A percentile compares a stretch with the other conserved stretches of the same genome.
These are phyloP conservation scores for Phanerodontia chrysosporium DNA, from an alignment of 768 basidiomycete species.

Conservation along the genomic window DNA sequence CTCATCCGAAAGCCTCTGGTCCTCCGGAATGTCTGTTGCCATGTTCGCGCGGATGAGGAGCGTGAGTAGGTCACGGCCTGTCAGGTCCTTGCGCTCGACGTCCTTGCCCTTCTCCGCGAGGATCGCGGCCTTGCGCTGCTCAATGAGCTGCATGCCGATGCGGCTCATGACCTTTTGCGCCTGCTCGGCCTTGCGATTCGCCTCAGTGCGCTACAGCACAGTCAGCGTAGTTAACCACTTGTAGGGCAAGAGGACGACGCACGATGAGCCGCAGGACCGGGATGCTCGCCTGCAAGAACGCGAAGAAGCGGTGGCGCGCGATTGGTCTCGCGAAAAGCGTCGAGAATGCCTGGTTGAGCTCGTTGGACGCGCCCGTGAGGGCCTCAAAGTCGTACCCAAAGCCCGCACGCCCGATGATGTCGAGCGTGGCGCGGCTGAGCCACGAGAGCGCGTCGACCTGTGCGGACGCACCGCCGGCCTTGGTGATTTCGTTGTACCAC, in stretches of 20 bases:
- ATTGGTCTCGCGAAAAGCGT: constrained; percentile 16
- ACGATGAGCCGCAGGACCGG: constrained; percentile 23
- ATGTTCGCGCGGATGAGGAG: constrained; percentile 62
- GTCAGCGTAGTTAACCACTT: not conserved
- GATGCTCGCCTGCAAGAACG: constrained; percentile 16
- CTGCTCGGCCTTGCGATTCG: not conserved
- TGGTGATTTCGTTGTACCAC: constrained; percentile 24
- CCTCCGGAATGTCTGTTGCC: constrained; percentile 51
- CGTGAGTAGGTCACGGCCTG: constrained; percentile 53
- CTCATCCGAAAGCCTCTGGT: constrained; percentile 53
- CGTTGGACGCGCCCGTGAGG: constrained; percentile 22
- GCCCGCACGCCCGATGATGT: constrained; percentile 16
- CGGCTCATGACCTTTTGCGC: constrained; percentile 21
- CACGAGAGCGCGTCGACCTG: constrained; percentile 31
- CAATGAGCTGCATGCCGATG: constrained; percentile 26
- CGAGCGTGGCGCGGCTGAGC: constrained; percentile 34
- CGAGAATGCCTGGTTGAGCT: constrained; percentile 28
- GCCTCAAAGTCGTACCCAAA: constrained; percentile 33
- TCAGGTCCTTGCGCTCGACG: constrained; percentile 26
- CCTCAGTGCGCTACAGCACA: constrained; percentile 2
- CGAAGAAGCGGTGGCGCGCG: constrained; percentile 3
- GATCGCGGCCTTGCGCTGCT: constrained; percentile 31
- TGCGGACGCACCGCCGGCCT: constrained; percentile 18
- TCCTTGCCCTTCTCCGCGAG: constrained; percentile 16
- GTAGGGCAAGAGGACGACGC: not conserved